Percentiles rank a stretch among this genome's conserved stretches.
phyloP scores from a whole-genome alignment of 2,329 filamentous ascomycete genomes.

The Xylaria polymorpha region DNA sequence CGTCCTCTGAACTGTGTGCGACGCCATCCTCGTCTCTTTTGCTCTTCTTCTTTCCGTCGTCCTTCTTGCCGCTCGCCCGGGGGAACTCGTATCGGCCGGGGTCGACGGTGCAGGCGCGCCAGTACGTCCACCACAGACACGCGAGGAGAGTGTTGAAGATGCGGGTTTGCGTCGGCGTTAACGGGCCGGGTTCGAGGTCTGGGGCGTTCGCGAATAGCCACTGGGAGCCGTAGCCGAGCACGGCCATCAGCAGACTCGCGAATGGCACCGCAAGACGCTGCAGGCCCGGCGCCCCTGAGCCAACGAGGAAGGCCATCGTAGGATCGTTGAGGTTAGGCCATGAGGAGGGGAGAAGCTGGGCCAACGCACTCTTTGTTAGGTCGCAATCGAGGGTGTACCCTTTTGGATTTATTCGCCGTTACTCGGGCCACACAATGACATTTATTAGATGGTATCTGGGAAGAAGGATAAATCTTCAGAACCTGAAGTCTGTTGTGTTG shows the following conservation, averaged over 20 bases:
- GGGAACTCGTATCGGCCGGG: slow-evolving; percentile 66
- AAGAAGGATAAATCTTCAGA: neutral
- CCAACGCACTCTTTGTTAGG: neutral
- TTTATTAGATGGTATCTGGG: neutral
- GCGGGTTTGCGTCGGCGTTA: slow-evolving; percentile 66
- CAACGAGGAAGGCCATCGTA: slow-evolving; percentile 50
- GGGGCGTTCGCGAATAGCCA: slow-evolving; percentile 72
- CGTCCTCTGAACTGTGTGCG: slow-evolving; percentile 44
- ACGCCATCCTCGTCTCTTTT: slow-evolving; percentile 46
- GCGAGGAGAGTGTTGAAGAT: slow-evolving; percentile 74
- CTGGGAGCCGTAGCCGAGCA: slow-evolving; percentile 79
- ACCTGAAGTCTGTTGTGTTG: too few relatives aligned
- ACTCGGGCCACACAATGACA: too few relatives aligned
- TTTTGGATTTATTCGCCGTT: neutral
- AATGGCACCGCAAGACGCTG: slow-evolving; percentile 74
- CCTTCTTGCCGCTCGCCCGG: slow-evolving; percentile 17
- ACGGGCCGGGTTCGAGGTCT: slow-evolving; percentile 69
- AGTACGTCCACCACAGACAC: slow-evolving; percentile 77
- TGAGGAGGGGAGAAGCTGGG: slow-evolving; percentile 9
- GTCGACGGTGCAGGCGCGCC: slow-evolving; percentile 66
- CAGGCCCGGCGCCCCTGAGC: slow-evolving; percentile 51
- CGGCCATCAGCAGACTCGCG: slow-evolving; percentile 73
- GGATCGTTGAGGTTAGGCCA: slow-evolving; percentile 30
- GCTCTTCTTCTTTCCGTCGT: slow-evolving; percentile 31
- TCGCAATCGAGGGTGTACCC: neutral